Conservation (phyloP, 2,329 filamentous ascomycete genomes). For the Zasmidium angulare region DNA sequence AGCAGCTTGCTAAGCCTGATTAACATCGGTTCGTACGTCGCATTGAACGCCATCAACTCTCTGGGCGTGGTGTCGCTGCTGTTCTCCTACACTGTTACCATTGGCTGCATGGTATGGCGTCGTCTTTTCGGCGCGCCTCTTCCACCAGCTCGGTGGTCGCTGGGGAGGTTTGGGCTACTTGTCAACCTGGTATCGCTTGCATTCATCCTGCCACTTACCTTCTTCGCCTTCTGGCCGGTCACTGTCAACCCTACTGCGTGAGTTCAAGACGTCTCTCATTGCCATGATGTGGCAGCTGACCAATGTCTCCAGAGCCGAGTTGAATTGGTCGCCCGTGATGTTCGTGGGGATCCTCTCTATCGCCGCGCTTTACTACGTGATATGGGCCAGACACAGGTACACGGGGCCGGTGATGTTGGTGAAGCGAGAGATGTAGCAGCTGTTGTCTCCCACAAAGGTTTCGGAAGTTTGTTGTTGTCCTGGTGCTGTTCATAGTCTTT, state of each 20-base stretch:
- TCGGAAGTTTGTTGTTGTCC: too few species aligned
- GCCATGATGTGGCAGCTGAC: background rate
- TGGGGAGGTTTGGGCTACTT: slow-evolving; percentile 39
- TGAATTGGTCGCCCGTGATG: slow-evolving; percentile 21
- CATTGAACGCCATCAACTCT: slow-evolving; percentile 49
- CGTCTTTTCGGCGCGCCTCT: slow-evolving; percentile 37
- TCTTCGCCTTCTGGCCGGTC: background rate
- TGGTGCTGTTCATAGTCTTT: too few species aligned
- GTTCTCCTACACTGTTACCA: slow-evolving; percentile 40
- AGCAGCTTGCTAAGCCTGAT: slow-evolving; percentile 45
- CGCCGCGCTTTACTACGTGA: slow-evolving; percentile 16
- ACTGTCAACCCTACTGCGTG: background rate
- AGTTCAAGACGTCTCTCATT: background rate
- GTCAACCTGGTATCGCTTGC: slow-evolving; percentile 9
- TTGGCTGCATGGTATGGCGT: slow-evolving; percentile 36
- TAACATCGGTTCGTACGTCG: slow-evolving; percentile 43
- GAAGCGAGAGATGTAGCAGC: slow-evolving; percentile 4
- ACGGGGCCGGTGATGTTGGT: slow-evolving; percentile 18
- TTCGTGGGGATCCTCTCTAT: slow-evolving; percentile 14
- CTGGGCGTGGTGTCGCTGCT: slow-evolving; percentile 41
- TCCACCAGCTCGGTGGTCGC: slow-evolving; percentile 38
- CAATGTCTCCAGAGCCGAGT: background rate
- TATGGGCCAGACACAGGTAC: slow-evolving; percentile 15
- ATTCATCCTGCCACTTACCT: background rate
- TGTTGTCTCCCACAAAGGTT: too few species aligned